Percentiles rank a stretch among this genome's conserved stretches.
Conservation (phyloP, 352 stramenopile species). For the Phytophthora lateralis region DNA sequence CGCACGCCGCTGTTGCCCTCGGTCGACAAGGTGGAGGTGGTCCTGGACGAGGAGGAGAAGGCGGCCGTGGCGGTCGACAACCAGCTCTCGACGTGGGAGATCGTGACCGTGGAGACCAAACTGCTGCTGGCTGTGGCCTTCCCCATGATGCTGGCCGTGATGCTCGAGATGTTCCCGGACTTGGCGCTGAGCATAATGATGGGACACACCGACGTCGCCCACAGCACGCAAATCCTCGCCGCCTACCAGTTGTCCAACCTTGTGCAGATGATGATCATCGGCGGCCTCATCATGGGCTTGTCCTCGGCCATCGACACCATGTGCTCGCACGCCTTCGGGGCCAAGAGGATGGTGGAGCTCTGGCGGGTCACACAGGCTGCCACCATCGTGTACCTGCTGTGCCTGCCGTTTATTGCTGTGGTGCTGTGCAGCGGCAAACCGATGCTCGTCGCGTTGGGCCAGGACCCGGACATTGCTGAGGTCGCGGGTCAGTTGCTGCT, state of each 20-base stretch:
- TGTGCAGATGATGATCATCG: constrained; percentile 60
- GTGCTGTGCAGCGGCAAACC: constrained; percentile 49
- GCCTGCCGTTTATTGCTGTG: constrained; percentile 39
- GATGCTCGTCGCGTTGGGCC: constrained; percentile 56
- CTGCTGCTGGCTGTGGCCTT: constrained; percentile 39
- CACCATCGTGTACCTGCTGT: constrained; percentile 51
- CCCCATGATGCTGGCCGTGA: constrained; percentile 50
- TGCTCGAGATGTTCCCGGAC: constrained; percentile 58
- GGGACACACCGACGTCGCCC: constrained; percentile 49
- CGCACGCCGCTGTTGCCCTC: constrained; percentile 36
- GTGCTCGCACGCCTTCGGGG: constrained; percentile 72
- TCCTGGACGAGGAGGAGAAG: constrained; percentile 48
- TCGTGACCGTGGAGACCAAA: constrained; percentile 42
- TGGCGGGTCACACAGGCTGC: constrained; percentile 70
- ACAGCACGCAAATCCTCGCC: constrained; percentile 61
- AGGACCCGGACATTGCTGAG: constrained; percentile 51
- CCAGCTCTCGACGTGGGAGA: constrained; percentile 35
- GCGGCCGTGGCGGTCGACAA: constrained; percentile 27
- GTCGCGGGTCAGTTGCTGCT: constrained; percentile 51
- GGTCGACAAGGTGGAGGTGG: constrained; percentile 37
- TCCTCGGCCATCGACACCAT: constrained; percentile 68
- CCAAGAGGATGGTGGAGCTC: constrained; percentile 55
- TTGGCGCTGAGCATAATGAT: constrained; percentile 67
- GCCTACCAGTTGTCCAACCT: constrained; percentile 57
- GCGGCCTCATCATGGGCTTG: constrained; percentile 53